Evolutionary conservation across 176 grass and related monocot genomes (phyloP).

Genomic region (Zea luxurians): DNA sequence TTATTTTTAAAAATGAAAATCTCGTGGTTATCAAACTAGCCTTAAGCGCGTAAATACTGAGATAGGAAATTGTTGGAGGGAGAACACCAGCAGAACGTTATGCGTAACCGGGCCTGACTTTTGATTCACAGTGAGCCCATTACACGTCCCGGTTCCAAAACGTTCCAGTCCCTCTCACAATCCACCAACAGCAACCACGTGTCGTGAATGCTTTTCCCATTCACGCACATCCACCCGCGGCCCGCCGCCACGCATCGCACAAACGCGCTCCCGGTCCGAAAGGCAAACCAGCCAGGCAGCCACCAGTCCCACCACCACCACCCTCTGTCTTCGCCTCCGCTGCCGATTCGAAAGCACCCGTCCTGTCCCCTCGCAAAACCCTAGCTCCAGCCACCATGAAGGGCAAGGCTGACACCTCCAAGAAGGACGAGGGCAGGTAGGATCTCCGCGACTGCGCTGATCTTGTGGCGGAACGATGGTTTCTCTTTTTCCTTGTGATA

Average conservation of each 20-base stretch:
- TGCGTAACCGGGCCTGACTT: neutral
- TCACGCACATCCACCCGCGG: constrained; percentile 45
- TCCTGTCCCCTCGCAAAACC: constrained; percentile 45
- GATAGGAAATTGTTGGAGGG: too few species aligned
- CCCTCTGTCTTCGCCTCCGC: constrained; percentile 5
- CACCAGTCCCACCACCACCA: constrained; percentile 9
- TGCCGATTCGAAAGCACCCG: constrained; percentile 16
- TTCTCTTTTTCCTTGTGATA: neutral
- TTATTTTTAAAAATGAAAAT: too few species aligned
- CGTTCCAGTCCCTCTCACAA: neutral
- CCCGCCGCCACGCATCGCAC: constrained; percentile 36
- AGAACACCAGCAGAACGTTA: neutral
- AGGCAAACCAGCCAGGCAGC: constrained; percentile 31
- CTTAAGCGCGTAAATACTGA: too few species aligned
- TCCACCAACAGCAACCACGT: constrained; percentile 17
- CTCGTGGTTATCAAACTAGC: too few species aligned
- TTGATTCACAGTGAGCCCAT: neutral
- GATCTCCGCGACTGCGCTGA: neutral
- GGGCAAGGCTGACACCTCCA: constrained; percentile 54
- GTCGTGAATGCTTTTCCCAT: constrained; percentile 20
- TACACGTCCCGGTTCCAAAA: neutral
- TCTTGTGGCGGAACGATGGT: neutral
- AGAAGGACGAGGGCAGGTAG: constrained; percentile 58
- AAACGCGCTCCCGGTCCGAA: constrained; percentile 17
- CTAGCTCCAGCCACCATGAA: constrained; percentile 59